Conservation (phyloP, 768 basidiomycete species). For the Cystobasidiopsis lactophilus region DNA sequence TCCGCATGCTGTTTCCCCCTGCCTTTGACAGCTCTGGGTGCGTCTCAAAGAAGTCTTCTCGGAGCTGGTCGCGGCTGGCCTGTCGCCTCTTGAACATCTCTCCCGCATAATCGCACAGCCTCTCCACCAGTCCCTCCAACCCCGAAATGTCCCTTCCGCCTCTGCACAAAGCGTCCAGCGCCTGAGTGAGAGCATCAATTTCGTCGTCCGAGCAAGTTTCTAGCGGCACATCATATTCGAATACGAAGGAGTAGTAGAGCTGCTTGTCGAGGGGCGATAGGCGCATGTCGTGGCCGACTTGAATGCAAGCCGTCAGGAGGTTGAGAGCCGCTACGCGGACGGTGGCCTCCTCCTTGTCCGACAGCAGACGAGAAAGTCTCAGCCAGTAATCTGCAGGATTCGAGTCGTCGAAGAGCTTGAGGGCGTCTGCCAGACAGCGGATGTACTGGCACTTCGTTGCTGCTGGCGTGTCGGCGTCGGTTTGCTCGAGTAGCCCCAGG, state of each 20-base stretch:
- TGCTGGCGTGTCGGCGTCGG: neutral
- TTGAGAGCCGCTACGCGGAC: conserved; percentile 1
- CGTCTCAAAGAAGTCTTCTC: conserved; percentile 1
- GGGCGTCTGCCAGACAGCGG: neutral
- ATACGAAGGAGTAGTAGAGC: conserved; percentile 2
- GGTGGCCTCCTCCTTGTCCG: neutral
- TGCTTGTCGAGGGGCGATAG: conserved; percentile 1
- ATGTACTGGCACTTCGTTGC: neutral
- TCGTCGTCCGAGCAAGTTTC: neutral
- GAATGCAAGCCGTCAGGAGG: conserved; percentile 5
- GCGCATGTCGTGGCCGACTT: neutral
- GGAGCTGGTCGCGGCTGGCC: neutral
- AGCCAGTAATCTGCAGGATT: conserved; percentile 4
- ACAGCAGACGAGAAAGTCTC: neutral
- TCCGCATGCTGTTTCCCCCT: neutral
- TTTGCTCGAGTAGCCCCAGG: neutral
- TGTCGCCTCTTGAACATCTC: conserved; percentile 3
- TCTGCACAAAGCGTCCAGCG: conserved; percentile 13
- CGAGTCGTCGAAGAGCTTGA: neutral
- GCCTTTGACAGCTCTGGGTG: neutral
- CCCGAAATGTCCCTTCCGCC: conserved; percentile 17
- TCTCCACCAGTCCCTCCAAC: conserved; percentile 6
- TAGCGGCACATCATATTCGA: neutral
- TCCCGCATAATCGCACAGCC: conserved; percentile 4
- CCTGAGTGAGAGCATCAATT: conserved; percentile 15